Evolutionary conservation across 768 basidiomycete genomes (phyloP), one percentile per base, ranked within the genome.

Genomic region (Multifurca ochricompacta): DNA sequence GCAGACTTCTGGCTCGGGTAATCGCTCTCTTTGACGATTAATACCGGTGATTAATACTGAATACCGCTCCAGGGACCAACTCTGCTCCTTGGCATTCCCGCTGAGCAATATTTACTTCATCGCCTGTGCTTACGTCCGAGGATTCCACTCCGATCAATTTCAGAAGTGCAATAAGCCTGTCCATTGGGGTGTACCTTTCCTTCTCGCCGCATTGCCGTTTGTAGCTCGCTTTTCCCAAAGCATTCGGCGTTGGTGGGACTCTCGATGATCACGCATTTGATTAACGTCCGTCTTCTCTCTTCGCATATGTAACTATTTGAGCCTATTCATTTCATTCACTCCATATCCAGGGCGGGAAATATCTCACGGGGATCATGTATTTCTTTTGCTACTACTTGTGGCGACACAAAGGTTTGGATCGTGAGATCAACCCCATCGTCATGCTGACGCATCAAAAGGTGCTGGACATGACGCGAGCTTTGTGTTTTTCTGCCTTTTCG

Each of bases 1-100:
- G 70, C 83, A 14, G 90, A 91, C 73, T 89, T 91, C 80, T 92
- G 90, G 90, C 74, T 91, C 66, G 90, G 87, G 87, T 87, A 67
- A 51, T 77, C 64, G 5, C 6, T n/a, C 31, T 36, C 27, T 32
- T 7, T 13, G 14, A 51, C 37, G n/a, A 27, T n/a, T 21, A n/a
- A 8, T 18, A 18, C 31, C 23, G 3, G 16, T 37, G 28, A 21
- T 32, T 56, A 9, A 45, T 34, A 39, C 36, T 31, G 14, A 34
- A 6, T 30, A 19, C 5, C 48, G 28, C 2, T 44, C 16, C 63
- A 90, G 87, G 13, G 90, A 92, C 63, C 87, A 91, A 61, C 77
- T 88, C 63, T 89, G 87, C 70, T 91, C 87, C 60, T 74, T 96
- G 37, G 69, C 76, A 6, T 94, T 87, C 69, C 77, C 85, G 0